phyloP scores from a whole-genome alignment of 495 filamentous ascomycete species.

The Daldinia bambusicola region DNA sequence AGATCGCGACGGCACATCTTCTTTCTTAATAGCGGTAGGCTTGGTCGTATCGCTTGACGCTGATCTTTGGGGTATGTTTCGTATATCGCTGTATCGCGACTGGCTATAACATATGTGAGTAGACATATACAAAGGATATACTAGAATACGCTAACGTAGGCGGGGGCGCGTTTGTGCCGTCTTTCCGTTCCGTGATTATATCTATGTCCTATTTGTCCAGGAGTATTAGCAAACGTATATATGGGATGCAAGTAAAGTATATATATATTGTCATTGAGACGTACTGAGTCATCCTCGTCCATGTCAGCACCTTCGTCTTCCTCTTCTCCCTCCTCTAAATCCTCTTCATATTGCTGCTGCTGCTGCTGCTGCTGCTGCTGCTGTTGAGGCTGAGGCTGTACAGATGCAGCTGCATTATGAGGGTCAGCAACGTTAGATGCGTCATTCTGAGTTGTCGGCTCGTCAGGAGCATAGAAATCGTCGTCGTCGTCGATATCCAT shows the following conservation, averaged over 20 bases:
- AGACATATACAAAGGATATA: conserved; percentile 2
- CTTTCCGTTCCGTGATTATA: conserved; percentile 89
- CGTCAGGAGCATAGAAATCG: conserved; percentile 71
- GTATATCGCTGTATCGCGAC: conserved; percentile 69
- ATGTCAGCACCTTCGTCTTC: conserved; percentile 79
- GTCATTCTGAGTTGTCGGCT: conserved; percentile 50
- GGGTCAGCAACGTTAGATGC: conserved; percentile 6
- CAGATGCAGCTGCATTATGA: conserved; percentile 7
- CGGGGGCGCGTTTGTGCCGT: conserved; percentile 76
- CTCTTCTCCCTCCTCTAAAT: conserved; percentile 68
- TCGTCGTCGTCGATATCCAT: conserved; percentile 79
- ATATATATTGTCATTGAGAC: conserved; percentile 11
- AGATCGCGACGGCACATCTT: conserved; percentile 42
- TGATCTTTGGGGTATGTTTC: conserved; percentile 73
- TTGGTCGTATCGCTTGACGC: conserved; percentile 61
- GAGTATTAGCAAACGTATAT: conserved; percentile 35
- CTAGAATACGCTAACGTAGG: conserved; percentile 62
- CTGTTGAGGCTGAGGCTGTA: conserved; percentile 26
- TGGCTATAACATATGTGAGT: conserved; percentile 49
- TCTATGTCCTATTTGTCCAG: conserved; percentile 78
- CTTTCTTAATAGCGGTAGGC: conserved; percentile 59
- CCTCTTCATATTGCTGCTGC: conserved; percentile 49
- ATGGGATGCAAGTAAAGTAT: not conserved
- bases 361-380: conserved; percentile 28
- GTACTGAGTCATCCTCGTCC: conserved; percentile 71